Base-by-base conservation (phyloP, 257 asterid species). In the Vinca minor region DNA sequence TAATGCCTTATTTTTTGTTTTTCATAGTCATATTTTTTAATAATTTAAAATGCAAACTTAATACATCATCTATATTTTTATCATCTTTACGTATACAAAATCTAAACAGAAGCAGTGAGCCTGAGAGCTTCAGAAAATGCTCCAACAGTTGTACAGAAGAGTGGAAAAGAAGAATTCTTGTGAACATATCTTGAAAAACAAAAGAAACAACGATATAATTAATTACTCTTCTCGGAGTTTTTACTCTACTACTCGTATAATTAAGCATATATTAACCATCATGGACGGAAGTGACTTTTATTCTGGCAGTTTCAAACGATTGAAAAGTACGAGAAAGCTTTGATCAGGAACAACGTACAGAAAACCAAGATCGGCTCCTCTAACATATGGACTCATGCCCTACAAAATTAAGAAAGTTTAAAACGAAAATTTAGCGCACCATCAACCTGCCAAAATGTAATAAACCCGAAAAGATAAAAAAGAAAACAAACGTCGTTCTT, bases 301-400 rank as follows among this genome's bases (percentile, higher is more conserved):
- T 52, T 82, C 86, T 3, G 98, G 98, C 71, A 92, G 77, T 65
- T 75, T 85, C 85, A 92, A 68, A 29, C 96, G 95, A 57, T 81
- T 87, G 82, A 92, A 92, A 59, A 92, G 91, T 76, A 92, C 96
- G 54, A 92, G 89, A 71, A 92, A 87, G 78, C 94, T 87, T 76
- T 92, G 98, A 61, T 87, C 96, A 0, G 96, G 98, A 70, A 85
- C 81, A 41, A 81, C 87, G 23, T 89, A 92, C 12, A 92, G 95
- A 66, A 92, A 92, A 32, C 98, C 96, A 32, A 89, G 96, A 73
- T 92, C 96, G 67, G 96, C 96, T 26, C 98, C 98, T 77, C 80
- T 85, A 52, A 86, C 76, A 17, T 82, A 85, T 8, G 95, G 95
- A 31, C 88, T 94, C 82, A 88, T 68, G 38, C 96, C 95, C 98